Evolutionary conservation across 163 green algal species (phyloP), one percentile per base, ranked within the genome.

Genomic region (Scenedesmus sp.): DNA sequence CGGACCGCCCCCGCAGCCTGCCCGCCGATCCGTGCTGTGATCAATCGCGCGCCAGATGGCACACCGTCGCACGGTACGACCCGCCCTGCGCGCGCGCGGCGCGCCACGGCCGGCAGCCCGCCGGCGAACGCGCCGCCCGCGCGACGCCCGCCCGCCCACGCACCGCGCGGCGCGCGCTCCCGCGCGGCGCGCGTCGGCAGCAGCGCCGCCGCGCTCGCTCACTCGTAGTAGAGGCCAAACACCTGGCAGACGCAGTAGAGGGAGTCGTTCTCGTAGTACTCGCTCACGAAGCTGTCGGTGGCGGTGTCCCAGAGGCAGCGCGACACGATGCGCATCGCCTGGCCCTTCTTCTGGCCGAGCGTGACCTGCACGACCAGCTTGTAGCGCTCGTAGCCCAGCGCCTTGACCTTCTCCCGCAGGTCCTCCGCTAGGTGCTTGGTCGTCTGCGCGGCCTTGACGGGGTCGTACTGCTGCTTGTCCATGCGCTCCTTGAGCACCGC

Each of bases 271-370:
- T 95, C 88, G 75, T 93, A 96, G 39, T 85, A 87, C 69, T 93
- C 90, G 1, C 86, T 93, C 2, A 90, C 93, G 31, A 87, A 95
- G 83, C 86, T 91, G 85, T 98, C 93, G 2, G 86, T 90, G 33
- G 80, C 78, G 26, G 88, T 88, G 83, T 98, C 93, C 95, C 95
- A 98, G n/a, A 98, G 81, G 83, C 94, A 97, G 0, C 91, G 84
- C 10, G 87, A 95, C 24, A 89, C 86, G 24, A 95, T 85, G 18
- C 88, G 80, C 87, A 96, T 91, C 6, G 89, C 90, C 83, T 98
- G 94, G 1, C 92, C 93, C 45, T 86, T 89, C 72, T 95, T 95
- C 86, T 98, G 88, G 0, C 92, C 93, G 18, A 97, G 67, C 0
- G 91, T 96, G 18, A 95, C 90, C 82, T 95, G 86, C 9, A 98